Percentiles rank a stretch among this genome's conserved stretches.
Conservation (phyloP, 2,329 filamentous ascomycete species). For the Talaromyces sp. region DNA sequence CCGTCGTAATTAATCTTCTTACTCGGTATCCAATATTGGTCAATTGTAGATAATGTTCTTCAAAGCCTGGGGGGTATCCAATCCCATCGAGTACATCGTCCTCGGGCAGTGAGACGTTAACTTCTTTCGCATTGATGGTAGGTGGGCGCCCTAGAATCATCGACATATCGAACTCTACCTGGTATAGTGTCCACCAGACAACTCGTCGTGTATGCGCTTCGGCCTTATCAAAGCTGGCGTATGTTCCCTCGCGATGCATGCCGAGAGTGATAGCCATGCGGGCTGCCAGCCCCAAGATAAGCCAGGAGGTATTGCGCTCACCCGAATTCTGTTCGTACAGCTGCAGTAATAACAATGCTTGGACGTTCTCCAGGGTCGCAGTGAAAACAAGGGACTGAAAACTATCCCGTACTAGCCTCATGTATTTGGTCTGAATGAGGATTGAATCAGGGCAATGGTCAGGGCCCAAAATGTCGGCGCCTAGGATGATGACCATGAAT, state of each 20-base stretch:
- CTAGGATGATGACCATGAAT: slow-evolving; percentile 37
- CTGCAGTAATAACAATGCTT: slow-evolving; percentile 29
- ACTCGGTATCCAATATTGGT: slow-evolving; percentile 19
- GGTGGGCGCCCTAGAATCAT: slow-evolving; percentile 35
- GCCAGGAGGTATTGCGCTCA: slow-evolving; percentile 35
- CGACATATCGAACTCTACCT: slow-evolving; percentile 35
- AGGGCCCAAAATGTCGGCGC: slow-evolving; percentile 26
- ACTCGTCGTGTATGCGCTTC: slow-evolving; percentile 33
- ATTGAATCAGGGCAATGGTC: slow-evolving; percentile 16
- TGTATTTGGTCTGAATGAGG: slow-evolving; percentile 26
- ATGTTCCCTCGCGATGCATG: slow-evolving; percentile 22
- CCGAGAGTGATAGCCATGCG: slow-evolving; percentile 27
- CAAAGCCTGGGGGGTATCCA: slow-evolving; percentile 29
- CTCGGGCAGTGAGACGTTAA: slow-evolving; percentile 31
- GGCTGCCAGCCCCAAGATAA: slow-evolving; percentile 25
- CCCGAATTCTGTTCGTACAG: slow-evolving; percentile 38
- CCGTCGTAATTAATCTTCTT: slow-evolving; percentile 7
- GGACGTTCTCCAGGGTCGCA: slow-evolving; percentile 30
- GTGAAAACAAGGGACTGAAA: slow-evolving; percentile 29
- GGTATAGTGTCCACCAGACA: slow-evolving; percentile 36
- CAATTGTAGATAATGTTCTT: slow-evolving; percentile 25
- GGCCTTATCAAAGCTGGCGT: slow-evolving; percentile 27
- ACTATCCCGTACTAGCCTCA: slow-evolving; percentile 19
- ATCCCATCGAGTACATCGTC: slow-evolving; percentile 22
- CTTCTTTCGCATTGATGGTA: slow-evolving; percentile 33